Percentiles rank a stretch among this genome's conserved stretches.
Conservation (phyloP, 257 asterid genomes). For the Forsythia suspensa region DNA sequence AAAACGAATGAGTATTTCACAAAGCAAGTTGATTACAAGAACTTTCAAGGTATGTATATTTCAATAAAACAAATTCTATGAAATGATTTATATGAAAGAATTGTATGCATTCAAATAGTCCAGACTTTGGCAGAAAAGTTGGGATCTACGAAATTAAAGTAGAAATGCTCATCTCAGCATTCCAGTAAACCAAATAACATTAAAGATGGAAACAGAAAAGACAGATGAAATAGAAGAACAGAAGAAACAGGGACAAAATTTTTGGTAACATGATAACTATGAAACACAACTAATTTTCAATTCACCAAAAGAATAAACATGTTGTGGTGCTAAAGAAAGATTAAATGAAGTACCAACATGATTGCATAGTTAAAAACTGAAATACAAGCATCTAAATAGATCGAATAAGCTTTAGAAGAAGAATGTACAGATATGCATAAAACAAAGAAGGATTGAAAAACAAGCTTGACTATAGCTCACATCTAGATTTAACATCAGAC, state of each 20-base stretch:
- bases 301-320: background rate
- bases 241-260: no score
- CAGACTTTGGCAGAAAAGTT: background rate
- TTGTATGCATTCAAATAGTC: background rate
- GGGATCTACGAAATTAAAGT: background rate
- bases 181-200: no score
- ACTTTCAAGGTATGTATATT: no score
- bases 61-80: background rate
- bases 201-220: conserved; percentile 4
- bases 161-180: background rate
- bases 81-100: conserved; percentile 10
- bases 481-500: background rate
- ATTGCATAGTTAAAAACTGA: background rate
- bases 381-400: background rate
- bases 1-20: no score
- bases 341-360: background rate
- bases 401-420: background rate
- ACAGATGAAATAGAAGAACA: no score
- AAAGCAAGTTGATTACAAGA: no score
- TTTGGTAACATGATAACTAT: background rate
- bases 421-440: background rate
- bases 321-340: conserved; percentile 4
- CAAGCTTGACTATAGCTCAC: background rate
- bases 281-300: background rate
- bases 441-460: background rate